Base-by-base conservation (phyloP, 495 filamentous ascomycete species). In the Penicillium riverlandense region DNA sequence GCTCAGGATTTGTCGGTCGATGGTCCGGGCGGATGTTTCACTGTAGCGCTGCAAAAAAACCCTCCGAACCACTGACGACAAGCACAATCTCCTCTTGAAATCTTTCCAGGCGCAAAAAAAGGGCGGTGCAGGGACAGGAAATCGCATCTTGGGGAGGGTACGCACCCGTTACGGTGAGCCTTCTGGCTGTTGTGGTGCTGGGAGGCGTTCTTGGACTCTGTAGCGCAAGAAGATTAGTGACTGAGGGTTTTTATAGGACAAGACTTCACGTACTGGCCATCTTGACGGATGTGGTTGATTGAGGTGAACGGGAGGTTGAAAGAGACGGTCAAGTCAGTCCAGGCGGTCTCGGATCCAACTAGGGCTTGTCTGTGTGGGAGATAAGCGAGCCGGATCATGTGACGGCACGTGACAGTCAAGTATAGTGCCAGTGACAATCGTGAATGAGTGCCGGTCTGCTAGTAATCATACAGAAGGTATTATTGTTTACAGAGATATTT, bases 181-280 rank as follows among this genome's bases (percentile, higher is more conserved):
- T 98, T 98, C 77, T 87, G 85, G 67, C 75, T 80, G 79, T 87
- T 84, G 74, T 97, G 96, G 77, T 95, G 90, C 81, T 96, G 90
- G 54, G 90, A 96, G 71, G 88, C 90, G 81, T 96, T 96, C 87
- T 96, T 96, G 48, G 90, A 96, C 81, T 96, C 88, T 94, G 64
- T 44, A 41, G 37, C 57, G 52, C 49, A 22, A 34, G 32, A 34
- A 10, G 32, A 34, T 34, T 11, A 22, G 22, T 22, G 22, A 22
- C 22, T 22, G 22, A 22, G 22, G 22, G 22, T 0, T 22, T 3
- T 22, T 2, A 30, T 33, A 22, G 36, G 27, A 14, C n/a, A 41
- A 48, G 42, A 38, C 22, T 22, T 22, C 44, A 73, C 70, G 52
- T 70, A 73, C 70, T 73, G 63, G 70, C 70, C 70, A 73, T 73